These are phyloP conservation scores for Malus sylvestris DNA, from an alignment of 306 rosid genomes.

Conservation along the genomic window DNA sequence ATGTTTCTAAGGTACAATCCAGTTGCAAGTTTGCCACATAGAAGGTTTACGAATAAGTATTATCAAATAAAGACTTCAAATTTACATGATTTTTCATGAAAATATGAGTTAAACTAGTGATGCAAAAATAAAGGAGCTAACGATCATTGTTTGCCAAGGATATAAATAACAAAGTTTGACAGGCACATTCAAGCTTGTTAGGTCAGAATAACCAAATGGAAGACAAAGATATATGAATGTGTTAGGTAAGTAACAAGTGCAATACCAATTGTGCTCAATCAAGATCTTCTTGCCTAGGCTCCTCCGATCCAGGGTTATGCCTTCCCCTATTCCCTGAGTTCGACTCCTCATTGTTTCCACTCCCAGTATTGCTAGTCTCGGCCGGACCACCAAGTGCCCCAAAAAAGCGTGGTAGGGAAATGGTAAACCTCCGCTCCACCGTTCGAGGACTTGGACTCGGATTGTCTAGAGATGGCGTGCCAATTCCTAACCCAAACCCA, in stretches of 20 bases:
- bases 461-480: constrained; percentile 25
- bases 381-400: constrained; percentile 43
- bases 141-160: background rate
- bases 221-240: background rate
- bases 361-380: constrained; percentile 64
- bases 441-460: constrained; percentile 24
- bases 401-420: constrained; percentile 55
- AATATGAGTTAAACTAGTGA: background rate
- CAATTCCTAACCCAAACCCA: constrained; percentile 14
- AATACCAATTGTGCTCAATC: constrained; percentile 46
- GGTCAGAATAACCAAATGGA: background rate
- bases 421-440: constrained; percentile 54
- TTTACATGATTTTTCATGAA: background rate
- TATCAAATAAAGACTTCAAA: background rate
- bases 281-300: constrained; percentile 90
- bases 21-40: background rate
- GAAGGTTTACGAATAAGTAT: background rate
- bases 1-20: background rate
- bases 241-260: constrained; percentile 34
- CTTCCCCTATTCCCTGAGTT: constrained; percentile 56
- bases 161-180: background rate
- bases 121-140: background rate
- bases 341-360: constrained; percentile 42
- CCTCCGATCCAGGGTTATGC: constrained; percentile 65
- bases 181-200: background rate